Base-by-base conservation (phyloP, 164 flowering plant genomes). In the Annona cherimola region DNA sequence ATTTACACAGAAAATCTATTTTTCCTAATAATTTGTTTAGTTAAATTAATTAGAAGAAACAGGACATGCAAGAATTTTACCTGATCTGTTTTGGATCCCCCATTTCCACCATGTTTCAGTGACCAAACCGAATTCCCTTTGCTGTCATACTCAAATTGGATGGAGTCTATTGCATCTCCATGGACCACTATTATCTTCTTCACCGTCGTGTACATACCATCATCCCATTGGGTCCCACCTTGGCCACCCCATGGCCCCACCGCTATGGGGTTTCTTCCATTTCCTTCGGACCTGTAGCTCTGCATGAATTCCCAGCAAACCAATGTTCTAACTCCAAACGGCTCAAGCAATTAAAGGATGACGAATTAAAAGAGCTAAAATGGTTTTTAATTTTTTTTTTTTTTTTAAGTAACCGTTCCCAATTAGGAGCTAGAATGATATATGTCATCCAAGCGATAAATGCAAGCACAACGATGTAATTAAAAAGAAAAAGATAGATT, bases 221-320 rank as follows among this genome's bases (percentile, higher is more conserved):
- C 93, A 44, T 90, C 89, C 87, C 88, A 90, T 0, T 39, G 64
- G 12, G 44, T n/a, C 70, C 93, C 93, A 65, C 73, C 81, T 45
- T 73, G 76, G 5, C 89, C 86, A 67, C 90, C 91, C 90, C 87
- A 88, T 18, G 91, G 96, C 50, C 90, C 91, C 12, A 77, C 83
- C 3, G 81, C 60, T n/a, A 76, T 61, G 9, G 66, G 46, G 18
- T 54, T 76, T 73, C 71, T 79, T 66, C 61, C 70, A 43, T 63
- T 54, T 44, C 20, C 69, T 0, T 71, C 70, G 9, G n/a, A 8
- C 5, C 18, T 26, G 42, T 40, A 14, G 41, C 43, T 41, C 57
- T 50, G 57, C 35, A 26, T 26, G 35, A 26, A 26, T 26, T 26
- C 35, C 35, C 35, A 26, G 35, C 35, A 26, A 26, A 26, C 35